Conservation (phyloP, 345 rosid genomes). For the Eucalyptus globulus region DNA sequence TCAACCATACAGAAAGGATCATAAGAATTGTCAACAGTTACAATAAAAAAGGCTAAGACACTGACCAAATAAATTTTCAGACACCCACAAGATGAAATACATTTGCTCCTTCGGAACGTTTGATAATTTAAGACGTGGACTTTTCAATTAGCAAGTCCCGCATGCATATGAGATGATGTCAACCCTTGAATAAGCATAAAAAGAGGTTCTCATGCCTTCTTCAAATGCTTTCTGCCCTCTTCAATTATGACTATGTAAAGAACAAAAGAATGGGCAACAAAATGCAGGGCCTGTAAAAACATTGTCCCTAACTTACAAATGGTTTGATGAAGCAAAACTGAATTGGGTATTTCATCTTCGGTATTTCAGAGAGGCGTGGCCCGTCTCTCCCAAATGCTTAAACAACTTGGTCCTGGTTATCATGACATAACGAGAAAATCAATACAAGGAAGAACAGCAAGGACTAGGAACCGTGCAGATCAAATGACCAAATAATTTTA, state of each 20-base stretch:
- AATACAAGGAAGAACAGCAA: background rate
- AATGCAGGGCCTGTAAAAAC: background rate
- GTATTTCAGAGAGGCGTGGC: slow-evolving; percentile 58
- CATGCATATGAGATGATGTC: background rate
- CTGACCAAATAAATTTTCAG: background rate
- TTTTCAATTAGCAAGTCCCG: background rate
- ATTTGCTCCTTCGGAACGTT: background rate
- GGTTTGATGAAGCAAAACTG: background rate
- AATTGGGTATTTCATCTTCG: slow-evolving; percentile 9
- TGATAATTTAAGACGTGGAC: background rate
- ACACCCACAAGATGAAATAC: background rate
- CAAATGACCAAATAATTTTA: background rate
- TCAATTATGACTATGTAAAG: background rate
- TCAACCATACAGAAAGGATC: background rate
- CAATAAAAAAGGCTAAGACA: background rate
- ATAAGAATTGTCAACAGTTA: background rate
- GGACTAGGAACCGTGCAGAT: background rate
- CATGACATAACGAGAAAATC: background rate
- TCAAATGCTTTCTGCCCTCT: background rate
- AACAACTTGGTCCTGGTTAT: slow-evolving; percentile 51
- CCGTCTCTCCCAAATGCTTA: slow-evolving; percentile 66
- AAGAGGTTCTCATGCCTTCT: background rate
- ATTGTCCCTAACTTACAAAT: background rate
- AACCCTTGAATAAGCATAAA: background rate
- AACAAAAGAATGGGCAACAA: background rate